phyloP scores from a whole-genome alignment of 257 asterid genomes.

The Solanum infundibuliforme region DNA sequence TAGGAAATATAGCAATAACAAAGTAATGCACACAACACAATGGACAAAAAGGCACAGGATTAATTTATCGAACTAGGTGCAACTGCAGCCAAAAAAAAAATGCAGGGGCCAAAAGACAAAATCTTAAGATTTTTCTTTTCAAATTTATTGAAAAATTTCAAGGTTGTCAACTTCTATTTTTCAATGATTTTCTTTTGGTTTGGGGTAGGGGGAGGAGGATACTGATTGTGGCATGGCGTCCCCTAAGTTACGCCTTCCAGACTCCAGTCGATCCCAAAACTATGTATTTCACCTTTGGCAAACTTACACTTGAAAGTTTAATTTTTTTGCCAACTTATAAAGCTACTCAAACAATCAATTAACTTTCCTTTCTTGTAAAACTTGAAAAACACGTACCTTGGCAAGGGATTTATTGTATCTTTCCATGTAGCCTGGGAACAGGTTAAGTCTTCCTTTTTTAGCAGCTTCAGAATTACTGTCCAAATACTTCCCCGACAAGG shows the following conservation, averaged over 20 bases:
- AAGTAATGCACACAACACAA: background rate
- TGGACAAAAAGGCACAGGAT: background rate
- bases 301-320: background rate
- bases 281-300: background rate
- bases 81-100: background rate
- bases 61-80: background rate
- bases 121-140: background rate
- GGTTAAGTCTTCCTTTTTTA: constrained; percentile 59
- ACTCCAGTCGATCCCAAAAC: background rate
- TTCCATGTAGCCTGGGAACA: constrained; percentile 88
- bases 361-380: background rate
- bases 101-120: background rate
- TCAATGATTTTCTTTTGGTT: background rate
- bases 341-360: background rate
- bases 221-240: background rate
- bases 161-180: background rate
- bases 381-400: constrained; percentile 32
- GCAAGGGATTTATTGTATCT: constrained; percentile 68
- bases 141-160: background rate
- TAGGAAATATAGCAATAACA: background rate
- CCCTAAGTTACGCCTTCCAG: background rate
- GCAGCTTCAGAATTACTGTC: constrained; percentile 67
- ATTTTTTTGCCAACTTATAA: background rate
- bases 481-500: constrained; percentile 74
- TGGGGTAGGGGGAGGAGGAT: background rate